Conservation (phyloP, 1,139 yeast species). For the Magnusiomyces ingens region DNA sequence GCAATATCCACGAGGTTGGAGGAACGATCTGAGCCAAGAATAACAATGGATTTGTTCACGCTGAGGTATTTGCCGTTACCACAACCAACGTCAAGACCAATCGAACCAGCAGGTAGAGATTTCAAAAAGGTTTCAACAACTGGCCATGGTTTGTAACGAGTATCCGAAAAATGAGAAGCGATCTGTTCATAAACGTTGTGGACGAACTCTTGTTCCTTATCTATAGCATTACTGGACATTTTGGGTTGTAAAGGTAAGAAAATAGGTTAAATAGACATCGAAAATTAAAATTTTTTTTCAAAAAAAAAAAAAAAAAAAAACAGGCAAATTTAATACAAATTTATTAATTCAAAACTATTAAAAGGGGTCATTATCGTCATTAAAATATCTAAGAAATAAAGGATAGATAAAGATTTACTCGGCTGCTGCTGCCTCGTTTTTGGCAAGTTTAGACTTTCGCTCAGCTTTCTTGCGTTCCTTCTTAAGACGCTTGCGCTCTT, state of each 20-base stretch:
- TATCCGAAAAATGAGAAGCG: constrained; percentile 86
- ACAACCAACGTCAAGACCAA: constrained; percentile 70
- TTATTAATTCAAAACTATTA: background rate
- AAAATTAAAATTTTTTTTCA: background rate
- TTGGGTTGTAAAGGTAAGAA: too few species aligned
- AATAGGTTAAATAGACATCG: background rate
- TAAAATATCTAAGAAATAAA: too few species aligned
- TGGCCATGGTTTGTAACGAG: constrained; percentile 97
- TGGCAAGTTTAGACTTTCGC: background rate
- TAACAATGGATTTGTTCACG: constrained; percentile 57
- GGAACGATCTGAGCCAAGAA: constrained; percentile 82
- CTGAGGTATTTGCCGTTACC: constrained; percentile 91
- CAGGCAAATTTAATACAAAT: background rate
- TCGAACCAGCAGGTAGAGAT: constrained; percentile 36
- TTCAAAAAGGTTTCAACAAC: constrained; percentile 68
- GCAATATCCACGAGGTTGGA: constrained; percentile 75
- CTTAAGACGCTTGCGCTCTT: constrained; percentile 36
- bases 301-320: background rate
- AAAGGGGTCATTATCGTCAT: too few species aligned
- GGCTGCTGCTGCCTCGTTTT: background rate
- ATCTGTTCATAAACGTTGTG: constrained; percentile 88
- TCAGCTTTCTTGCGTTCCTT: constrained; percentile 31
- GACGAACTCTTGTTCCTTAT: constrained; percentile 69
- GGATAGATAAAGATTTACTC: too few species aligned
- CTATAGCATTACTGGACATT: too few species aligned